Percentiles rank a stretch among this genome's conserved stretches.
Evolutionary conservation across 78 protist species (phyloP).

Genomic region (Dictyostelium brefeldianum): DNA sequence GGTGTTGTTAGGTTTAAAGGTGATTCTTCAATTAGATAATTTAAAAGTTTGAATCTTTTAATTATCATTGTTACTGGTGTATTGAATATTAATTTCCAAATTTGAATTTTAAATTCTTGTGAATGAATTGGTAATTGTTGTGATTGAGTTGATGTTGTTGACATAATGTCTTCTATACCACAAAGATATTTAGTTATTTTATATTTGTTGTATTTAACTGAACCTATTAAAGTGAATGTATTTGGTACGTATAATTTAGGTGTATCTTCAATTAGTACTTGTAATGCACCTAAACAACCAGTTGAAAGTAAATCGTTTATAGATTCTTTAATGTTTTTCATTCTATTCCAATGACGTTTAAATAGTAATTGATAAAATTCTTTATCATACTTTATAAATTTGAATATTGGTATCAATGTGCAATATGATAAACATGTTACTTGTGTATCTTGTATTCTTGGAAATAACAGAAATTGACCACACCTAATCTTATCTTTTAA

Average conservation of each 20-base stretch:
- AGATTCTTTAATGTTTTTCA: background rate
- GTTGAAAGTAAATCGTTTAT: background rate
- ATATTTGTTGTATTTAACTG: background rate
- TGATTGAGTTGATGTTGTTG: background rate
- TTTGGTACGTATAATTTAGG: no score
- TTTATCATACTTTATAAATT: background rate
- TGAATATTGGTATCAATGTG: background rate
- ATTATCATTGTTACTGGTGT: background rate
- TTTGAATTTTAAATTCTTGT: background rate
- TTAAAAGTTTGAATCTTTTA: constrained; percentile 12
- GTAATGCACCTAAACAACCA: background rate
- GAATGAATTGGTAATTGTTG: background rate
- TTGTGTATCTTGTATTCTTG: background rate
- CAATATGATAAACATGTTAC: background rate
- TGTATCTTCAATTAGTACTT: background rate
- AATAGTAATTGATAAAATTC: background rate
- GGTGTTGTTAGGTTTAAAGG: background rate
- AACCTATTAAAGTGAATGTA: background rate
- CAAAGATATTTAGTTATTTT: background rate
- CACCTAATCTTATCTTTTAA: background rate
- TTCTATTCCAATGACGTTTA: background rate
- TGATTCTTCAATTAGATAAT: background rate
- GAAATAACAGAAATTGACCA: background rate
- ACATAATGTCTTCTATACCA: background rate
- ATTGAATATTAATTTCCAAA: constrained; percentile 23